phyloP scores from a whole-genome alignment of 192 early-diverging fungal species.

The Chytriomyces sp. region DNA sequence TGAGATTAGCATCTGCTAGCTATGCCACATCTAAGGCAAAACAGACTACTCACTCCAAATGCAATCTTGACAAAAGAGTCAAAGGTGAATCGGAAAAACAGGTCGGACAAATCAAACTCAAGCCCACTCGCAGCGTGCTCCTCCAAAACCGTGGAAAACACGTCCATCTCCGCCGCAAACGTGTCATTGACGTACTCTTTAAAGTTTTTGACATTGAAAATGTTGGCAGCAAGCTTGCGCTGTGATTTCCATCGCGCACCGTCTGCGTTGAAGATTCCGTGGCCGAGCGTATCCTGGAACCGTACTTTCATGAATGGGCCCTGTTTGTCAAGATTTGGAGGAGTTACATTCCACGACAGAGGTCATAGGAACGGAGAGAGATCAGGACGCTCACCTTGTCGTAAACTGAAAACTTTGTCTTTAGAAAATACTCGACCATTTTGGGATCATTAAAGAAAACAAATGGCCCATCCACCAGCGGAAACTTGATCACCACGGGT shows the following conservation, averaged over 20 bases:
- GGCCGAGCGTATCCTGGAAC: conserved; percentile 60
- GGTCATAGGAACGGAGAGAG: no score
- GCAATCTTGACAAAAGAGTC: conserved; percentile 44
- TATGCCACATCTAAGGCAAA: background rate
- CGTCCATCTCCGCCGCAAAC: conserved; percentile 38
- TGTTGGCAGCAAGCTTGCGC: conserved; percentile 56
- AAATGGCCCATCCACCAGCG: background rate
- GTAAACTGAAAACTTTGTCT: conserved; percentile 46
- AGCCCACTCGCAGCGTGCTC: conserved; percentile 32
- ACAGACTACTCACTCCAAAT: conserved; percentile 35
- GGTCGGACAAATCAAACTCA: conserved; percentile 40
- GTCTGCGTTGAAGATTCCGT: conserved; percentile 74
- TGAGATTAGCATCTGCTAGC: background rate
- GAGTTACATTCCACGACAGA: no score
- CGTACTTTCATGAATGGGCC: conserved; percentile 2
- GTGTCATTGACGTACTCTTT: conserved; percentile 32
- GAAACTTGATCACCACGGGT: background rate
- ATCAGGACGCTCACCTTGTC: conserved; percentile 32
- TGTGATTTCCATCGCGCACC: conserved; percentile 69
- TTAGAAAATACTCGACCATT: conserved; percentile 42
- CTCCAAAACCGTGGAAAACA: conserved; percentile 17
- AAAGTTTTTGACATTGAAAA: conserved; percentile 50
- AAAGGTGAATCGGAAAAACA: conserved; percentile 46
- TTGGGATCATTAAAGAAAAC: conserved; percentile 37
- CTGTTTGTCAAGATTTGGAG: background rate